Base-by-base conservation (phyloP, 345 rosid species). In the Linum usitatissimum region DNA sequence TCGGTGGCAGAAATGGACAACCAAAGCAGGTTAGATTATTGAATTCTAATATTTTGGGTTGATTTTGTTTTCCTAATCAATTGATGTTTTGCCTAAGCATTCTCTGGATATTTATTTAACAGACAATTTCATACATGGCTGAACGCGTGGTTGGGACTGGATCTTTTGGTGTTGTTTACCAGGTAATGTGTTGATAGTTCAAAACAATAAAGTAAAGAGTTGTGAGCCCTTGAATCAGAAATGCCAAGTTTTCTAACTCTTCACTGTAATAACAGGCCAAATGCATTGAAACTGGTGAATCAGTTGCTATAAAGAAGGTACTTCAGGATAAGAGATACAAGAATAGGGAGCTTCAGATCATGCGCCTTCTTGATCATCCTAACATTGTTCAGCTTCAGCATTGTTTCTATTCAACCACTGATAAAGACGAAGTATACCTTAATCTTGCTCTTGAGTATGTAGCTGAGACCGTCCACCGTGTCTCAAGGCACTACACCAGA, bases 11-110 rank as follows among this genome's bases (percentile, higher is more conserved):
- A 69, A 82, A 85, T 71, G 99, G 99, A 67, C 81, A 83, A 63
- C 93, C 99, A 18, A 90, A 94, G 75, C 95, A 94, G 97, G 99
- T 94, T n/a, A n/a, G n/a, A n/a, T n/a, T n/a, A n/a, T n/a, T n/a
- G n/a, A n/a, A n/a, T n/a, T n/a, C n/a, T n/a, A n/a, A n/a, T n/a
- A n/a, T n/a, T n/a, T n/a, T 51, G 71, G 17, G 39, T 66, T 68
- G n/a, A 5, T 28, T 15, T 60, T 73, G 57, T 48, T 55, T 70
- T 55, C 55, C 14, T 6, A 45, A 15, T 51, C 53, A 61, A 15
- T 59, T 31, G 3, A 31, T 31, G 36, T 3, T 6, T 31, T 31
- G 3, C 6, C 36, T 31, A 31, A 31, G 0, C 38, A 31, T 60
- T 55, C 48, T 10, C 63, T 34, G 5, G 28, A 14, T 39, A 3